Conservation (phyloP, 1,139 yeast genomes). For the Saccharomyces pastorianus region DNA sequence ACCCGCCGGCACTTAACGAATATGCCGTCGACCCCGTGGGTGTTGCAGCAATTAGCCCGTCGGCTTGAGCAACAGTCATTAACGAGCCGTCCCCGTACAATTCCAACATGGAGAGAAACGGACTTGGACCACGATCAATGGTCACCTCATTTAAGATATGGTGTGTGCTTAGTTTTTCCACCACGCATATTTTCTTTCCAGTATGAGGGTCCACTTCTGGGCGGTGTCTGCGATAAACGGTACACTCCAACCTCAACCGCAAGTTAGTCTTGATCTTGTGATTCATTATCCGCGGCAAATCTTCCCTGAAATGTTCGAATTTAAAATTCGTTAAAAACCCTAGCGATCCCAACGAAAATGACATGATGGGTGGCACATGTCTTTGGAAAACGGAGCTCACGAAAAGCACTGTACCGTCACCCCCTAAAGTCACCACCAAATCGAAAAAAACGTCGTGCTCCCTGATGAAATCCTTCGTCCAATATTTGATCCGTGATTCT, state of each 20-base stretch:
- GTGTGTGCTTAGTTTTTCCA: constrained; percentile 57
- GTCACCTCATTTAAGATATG: constrained; percentile 80
- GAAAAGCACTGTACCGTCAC: constrained; percentile 83
- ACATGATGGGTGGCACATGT: constrained; percentile 81
- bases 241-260: constrained; percentile 74
- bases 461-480: constrained; percentile 55
- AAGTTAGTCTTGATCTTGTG: constrained; percentile 70
- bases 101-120: constrained; percentile 77
- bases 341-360: constrained; percentile 71
- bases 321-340: constrained; percentile 77
- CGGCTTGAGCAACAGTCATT: constrained; percentile 82
- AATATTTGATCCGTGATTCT: constrained; percentile 44
- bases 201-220: constrained; percentile 15
- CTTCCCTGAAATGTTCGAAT: constrained; percentile 58
- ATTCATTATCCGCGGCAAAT: constrained; percentile 48
- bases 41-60: constrained; percentile 79
- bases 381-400: constrained; percentile 72
- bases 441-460: constrained; percentile 53
- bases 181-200: constrained; percentile 36
- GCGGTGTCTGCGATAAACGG: constrained; percentile 37
- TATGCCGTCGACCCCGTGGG: constrained; percentile 94
- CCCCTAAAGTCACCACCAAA: constrained; percentile 73
- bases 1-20: constrained; percentile 84
- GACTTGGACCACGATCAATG: constrained; percentile 82
- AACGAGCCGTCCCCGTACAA: constrained; percentile 74